These are phyloP conservation scores for Pleurotus platypus DNA, from an alignment of 768 basidiomycete species.

Conservation along the genomic window DNA sequence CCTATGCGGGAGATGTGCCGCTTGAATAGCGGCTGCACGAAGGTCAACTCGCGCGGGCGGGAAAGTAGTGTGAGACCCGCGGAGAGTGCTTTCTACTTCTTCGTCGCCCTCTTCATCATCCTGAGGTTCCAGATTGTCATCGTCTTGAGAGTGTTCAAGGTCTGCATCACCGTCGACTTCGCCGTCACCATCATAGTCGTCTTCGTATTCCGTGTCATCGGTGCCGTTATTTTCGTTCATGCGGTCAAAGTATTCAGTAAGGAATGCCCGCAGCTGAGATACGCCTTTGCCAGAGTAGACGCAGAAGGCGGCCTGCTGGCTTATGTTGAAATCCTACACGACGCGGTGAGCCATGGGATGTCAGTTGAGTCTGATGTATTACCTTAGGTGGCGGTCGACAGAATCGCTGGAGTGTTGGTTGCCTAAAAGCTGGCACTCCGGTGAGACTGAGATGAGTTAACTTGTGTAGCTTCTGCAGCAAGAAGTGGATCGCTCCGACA, in stretches of 20 bases:
- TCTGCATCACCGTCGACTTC: constrained; percentile 40
- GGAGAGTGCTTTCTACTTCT: constrained; percentile 27
- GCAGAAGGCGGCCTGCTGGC: constrained; percentile 88
- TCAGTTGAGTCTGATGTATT: constrained; percentile 21
- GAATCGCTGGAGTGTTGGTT: constrained; percentile 81
- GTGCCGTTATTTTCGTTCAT: constrained; percentile 66
- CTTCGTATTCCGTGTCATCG: constrained; percentile 67
- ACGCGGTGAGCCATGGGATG: constrained; percentile 8
- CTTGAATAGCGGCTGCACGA: not conserved
- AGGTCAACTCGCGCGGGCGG: not conserved
- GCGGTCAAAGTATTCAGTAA: constrained; percentile 73
- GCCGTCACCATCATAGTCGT: constrained; percentile 52
- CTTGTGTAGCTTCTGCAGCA: constrained; percentile 85
- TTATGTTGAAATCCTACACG: constrained; percentile 82
- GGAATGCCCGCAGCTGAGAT: constrained; percentile 70
- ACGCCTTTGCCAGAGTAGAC: constrained; percentile 96
- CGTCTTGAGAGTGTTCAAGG: constrained; percentile 18
- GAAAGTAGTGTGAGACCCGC: not conserved
- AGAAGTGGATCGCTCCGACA: constrained; percentile 85
- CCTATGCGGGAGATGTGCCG: constrained; percentile 7
- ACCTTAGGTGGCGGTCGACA: constrained; percentile 88
- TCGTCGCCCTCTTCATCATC: constrained; percentile 18
- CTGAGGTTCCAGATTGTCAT: constrained; percentile 11
- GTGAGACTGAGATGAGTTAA: constrained; percentile 94
- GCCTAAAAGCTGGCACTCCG: constrained; percentile 91